phyloP scores from a whole-genome alignment of 768 basidiomycete species.

The Amanita fuliginea region DNA sequence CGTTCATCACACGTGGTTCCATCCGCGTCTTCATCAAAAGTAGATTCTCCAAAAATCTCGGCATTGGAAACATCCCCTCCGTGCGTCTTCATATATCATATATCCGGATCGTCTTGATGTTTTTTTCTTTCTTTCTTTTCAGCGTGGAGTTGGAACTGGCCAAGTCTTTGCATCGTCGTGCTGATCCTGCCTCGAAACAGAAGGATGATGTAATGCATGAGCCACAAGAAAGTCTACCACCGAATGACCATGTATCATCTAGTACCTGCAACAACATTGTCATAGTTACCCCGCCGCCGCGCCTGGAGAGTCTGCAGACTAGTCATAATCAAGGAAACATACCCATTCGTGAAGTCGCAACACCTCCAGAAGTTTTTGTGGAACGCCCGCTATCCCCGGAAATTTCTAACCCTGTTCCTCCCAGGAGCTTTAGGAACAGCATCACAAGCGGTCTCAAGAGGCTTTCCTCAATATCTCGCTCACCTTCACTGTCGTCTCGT shows the following conservation, averaged over 20 bases:
- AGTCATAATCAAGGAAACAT: not conserved
- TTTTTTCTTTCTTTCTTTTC: not conserved
- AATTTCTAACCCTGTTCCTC: conserved; percentile 26
- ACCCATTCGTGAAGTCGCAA: not conserved
- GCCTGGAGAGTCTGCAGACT: conserved; percentile 15
- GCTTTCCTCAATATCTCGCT: conserved; percentile 51
- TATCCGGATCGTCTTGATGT: conserved; percentile 6
- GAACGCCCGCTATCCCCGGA: not conserved
- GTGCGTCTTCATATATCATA: conserved; percentile 8
- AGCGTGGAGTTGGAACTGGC: conserved; percentile 1
- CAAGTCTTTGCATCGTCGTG: conserved; percentile 34
- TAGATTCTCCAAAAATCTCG: not conserved
- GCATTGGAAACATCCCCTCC: not conserved
- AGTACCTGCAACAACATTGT: not conserved
- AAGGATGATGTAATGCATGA: not conserved
- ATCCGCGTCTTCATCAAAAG: conserved; percentile 8
- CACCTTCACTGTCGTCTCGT: conserved; percentile 48
- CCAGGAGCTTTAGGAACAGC: conserved; percentile 38
- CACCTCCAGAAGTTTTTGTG: not conserved
- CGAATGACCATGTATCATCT: not conserved
- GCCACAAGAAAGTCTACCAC: not conserved
- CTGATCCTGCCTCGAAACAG: conserved; percentile 17
- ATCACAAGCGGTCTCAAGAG: conserved; percentile 34
- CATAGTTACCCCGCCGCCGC: conserved; percentile 24
- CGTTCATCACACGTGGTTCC: conserved; percentile 9